Percentiles rank a stretch among this genome's conserved stretches.
Conservation (phyloP, 495 filamentous ascomycete genomes). For the Annulohypoxylon moriforme region DNA sequence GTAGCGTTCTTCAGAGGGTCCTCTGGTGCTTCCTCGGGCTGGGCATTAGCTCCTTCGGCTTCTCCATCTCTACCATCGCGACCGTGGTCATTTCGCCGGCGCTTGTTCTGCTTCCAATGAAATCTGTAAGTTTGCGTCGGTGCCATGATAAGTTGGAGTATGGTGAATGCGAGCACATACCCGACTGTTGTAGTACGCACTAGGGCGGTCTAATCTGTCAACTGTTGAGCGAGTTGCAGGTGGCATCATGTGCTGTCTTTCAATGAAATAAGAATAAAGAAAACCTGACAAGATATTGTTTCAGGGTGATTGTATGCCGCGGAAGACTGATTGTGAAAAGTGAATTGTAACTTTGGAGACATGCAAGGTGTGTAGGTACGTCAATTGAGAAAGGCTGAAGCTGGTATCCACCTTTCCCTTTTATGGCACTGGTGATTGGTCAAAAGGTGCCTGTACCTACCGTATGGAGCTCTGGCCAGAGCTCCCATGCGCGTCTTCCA, state of each 20-base stretch:
- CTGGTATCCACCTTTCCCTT: conserved; percentile 19
- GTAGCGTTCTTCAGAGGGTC: conserved; percentile 87
- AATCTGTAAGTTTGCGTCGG: conserved; percentile 25
- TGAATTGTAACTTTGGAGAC: not conserved
- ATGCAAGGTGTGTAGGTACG: not conserved
- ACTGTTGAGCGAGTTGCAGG: conserved; percentile 68
- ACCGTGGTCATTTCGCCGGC: conserved; percentile 69
- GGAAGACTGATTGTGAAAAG: conserved; percentile 12
- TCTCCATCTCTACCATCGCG: conserved; percentile 69
- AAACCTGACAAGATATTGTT: not conserved
- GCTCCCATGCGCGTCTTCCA: conserved; percentile 32
- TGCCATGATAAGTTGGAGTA: not conserved
- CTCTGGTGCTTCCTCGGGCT: conserved; percentile 65
- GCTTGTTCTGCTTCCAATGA: conserved; percentile 63
- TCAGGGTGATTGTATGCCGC: not conserved
- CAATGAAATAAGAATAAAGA: not conserved
- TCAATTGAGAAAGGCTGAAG: conserved; percentile 40
- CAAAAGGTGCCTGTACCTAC: not conserved
- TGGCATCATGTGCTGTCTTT: conserved; percentile 28
- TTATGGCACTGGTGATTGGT: conserved; percentile 16
- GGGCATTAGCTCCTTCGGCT: conserved; percentile 54
- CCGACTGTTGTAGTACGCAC: conserved; percentile 84
- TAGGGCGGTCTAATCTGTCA: conserved; percentile 87
- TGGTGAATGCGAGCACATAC: conserved; percentile 59
- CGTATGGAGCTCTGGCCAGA: not conserved